phyloP scores from a whole-genome alignment of 108 stramenopile species.

The Aurantiochytrium sp. region DNA sequence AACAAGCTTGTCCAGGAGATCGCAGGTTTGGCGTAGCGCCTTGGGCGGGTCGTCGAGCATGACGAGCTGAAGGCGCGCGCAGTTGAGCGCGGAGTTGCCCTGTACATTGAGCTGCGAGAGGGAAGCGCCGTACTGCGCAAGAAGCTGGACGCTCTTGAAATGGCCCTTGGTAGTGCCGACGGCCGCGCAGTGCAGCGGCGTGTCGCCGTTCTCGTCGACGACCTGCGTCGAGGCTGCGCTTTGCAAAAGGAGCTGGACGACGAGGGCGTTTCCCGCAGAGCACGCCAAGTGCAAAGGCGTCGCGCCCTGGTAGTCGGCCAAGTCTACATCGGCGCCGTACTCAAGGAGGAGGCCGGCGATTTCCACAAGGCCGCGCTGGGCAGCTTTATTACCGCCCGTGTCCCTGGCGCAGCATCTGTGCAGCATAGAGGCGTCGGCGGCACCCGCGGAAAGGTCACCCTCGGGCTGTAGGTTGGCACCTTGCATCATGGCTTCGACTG shows the following conservation, averaged over 20 bases:
- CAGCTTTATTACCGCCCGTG: neutral
- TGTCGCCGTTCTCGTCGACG: neutral
- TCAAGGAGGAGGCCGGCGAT: neutral
- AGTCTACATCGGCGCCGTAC: neutral
- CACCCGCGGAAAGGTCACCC: no score
- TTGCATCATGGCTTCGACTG: neutral
- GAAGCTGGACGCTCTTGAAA: neutral
- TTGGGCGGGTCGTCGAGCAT: neutral
- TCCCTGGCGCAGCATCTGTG: neutral
- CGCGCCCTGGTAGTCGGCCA: neutral
- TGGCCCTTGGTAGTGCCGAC: neutral
- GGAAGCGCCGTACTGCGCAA: neutral
- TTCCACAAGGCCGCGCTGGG: neutral
- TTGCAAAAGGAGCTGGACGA: neutral
- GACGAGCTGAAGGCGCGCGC: neutral
- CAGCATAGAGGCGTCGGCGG: neutral
- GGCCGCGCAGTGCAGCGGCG: conserved; percentile 4
- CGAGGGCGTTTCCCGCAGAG: neutral
- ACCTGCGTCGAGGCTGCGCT: neutral
- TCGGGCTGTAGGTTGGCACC: neutral
- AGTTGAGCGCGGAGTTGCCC: neutral
- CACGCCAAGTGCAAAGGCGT: neutral
- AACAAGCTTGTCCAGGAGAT: neutral
- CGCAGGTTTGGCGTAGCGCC: neutral
- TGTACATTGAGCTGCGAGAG: neutral